These are phyloP conservation scores for Ottelia alismoides DNA, from an alignment of 106 monocot genomes.

Conservation along the genomic window DNA sequence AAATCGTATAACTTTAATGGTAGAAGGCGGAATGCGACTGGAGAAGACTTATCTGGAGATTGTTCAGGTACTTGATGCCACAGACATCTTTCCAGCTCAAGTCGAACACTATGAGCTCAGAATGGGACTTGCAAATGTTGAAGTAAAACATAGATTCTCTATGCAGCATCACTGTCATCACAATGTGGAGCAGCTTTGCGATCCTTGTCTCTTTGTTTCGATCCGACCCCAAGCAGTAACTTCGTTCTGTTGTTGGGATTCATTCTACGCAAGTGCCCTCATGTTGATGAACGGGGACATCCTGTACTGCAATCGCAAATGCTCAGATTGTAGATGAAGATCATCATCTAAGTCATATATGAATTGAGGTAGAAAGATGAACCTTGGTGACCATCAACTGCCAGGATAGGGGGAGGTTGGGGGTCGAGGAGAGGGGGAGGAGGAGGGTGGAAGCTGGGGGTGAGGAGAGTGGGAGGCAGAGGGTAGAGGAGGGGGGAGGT, in stretches of 20 bases:
- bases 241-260: conserved; percentile 6
- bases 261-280: conserved; percentile 5
- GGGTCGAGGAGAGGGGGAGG: too few species aligned
- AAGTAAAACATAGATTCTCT: conserved; percentile 12
- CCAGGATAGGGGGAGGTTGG: conserved; percentile 36
- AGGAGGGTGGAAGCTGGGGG: too few species aligned
- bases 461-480: too few species aligned
- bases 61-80: conserved; percentile 67
- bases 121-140: conserved; percentile 30
- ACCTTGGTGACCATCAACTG: conserved; percentile 59
- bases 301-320: conserved; percentile 45
- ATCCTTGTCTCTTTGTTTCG: conserved; percentile 4
- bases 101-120: conserved; percentile 59
- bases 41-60: conserved; percentile 43
- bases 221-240: not conserved
- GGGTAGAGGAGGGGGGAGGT: too few species aligned
- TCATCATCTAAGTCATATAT: not conserved
- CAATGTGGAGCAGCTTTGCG: conserved; percentile 8
- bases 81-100: conserved; percentile 49
- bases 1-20: not conserved
- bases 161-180: conserved; percentile 22
- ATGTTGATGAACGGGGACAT: conserved; percentile 58
- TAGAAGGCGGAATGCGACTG: not conserved
- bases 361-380: conserved; percentile 2
- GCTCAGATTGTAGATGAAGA: not conserved